A percentile compares a stretch with the other conserved stretches of the same genome.
Evolutionary conservation across 805 yeast species (phyloP).

Genomic region (Ogataea pini): DNA sequence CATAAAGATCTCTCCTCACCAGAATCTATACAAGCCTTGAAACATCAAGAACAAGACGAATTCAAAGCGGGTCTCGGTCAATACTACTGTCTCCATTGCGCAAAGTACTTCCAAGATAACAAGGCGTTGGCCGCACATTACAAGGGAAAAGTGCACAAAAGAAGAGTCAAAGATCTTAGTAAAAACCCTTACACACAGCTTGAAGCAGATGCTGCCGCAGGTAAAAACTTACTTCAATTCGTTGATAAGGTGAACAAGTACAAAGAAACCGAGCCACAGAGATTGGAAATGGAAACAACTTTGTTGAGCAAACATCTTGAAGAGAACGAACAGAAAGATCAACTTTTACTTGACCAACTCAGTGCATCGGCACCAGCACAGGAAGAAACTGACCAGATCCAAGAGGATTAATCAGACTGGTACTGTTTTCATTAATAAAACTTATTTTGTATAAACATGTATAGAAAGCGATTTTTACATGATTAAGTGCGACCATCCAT

Average conservation of each 20-base stretch:
- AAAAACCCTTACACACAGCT: constrained; percentile 82
- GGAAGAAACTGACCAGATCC: neutral
- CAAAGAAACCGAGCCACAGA: constrained; percentile 49
- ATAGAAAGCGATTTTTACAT: constrained; percentile 4
- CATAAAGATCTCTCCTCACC: constrained; percentile 68
- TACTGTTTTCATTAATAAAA: constrained; percentile 4
- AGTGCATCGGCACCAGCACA: constrained; percentile 19
- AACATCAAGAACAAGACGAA: constrained; percentile 87
- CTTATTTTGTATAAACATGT: constrained; percentile 3
- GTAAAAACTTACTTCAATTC: constrained; percentile 69
- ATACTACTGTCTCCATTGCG: constrained; percentile 91
- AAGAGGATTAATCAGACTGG: constrained; percentile 9
- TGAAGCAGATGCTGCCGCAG: constrained; percentile 91
- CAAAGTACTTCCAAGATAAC: constrained; percentile 83
- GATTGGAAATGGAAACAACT: constrained; percentile 43
- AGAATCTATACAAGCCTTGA: constrained; percentile 61
- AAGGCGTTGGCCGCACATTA: constrained; percentile 70
- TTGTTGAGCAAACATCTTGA: constrained; percentile 28
- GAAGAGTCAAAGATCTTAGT: constrained; percentile 75
- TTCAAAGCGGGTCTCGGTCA: constrained; percentile 93
- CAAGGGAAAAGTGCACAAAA: constrained; percentile 77
- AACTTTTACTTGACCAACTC: constrained; percentile 28
- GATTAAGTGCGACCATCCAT: constrained; percentile 1
- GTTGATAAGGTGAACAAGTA: constrained; percentile 62
- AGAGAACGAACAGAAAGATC: constrained; percentile 37